Evolutionary conservation across 1,139 yeast species (phyloP).

Genomic region (Ashbya aceris): DNA sequence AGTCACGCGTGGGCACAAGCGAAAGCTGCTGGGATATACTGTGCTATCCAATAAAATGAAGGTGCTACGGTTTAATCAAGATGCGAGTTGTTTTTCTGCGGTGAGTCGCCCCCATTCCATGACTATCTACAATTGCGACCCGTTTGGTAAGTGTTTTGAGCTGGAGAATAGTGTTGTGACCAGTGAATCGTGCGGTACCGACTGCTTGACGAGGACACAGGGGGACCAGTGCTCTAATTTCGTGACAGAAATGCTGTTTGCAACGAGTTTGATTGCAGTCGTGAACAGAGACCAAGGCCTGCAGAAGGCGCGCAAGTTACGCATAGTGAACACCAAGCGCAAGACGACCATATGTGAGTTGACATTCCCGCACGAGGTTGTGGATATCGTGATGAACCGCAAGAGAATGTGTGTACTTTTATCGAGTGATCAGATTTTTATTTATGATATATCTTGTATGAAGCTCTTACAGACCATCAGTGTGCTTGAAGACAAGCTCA

Average conservation of each 20-base stretch:
- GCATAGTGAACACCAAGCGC: slow-evolving; percentile 57
- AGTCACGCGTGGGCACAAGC: background rate
- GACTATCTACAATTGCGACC: slow-evolving; percentile 28
- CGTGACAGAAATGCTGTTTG: slow-evolving; percentile 56
- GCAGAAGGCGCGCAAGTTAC: slow-evolving; percentile 40
- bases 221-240: slow-evolving; percentile 8
- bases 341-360: slow-evolving; percentile 38
- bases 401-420: slow-evolving; percentile 54
- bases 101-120: slow-evolving; percentile 15
- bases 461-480: slow-evolving; percentile 55
- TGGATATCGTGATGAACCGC: slow-evolving; percentile 56
- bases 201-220: background rate
- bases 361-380: slow-evolving; percentile 53
- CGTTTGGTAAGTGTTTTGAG: slow-evolving; percentile 30
- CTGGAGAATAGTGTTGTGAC: slow-evolving; percentile 13
- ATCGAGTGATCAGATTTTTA: slow-evolving; percentile 52
- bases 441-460: slow-evolving; percentile 68
- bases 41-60: slow-evolving; percentile 12
- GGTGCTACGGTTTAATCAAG: slow-evolving; percentile 27
- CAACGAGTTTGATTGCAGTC: slow-evolving; percentile 59
- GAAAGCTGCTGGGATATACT: background rate
- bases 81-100: slow-evolving; percentile 28
- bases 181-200: slow-evolving; percentile 3
- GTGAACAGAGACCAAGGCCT: slow-evolving; percentile 38
- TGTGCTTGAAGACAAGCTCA: slow-evolving; percentile 20